Conservation (phyloP, 2,329 filamentous ascomycete genomes). For the Macrophomina tecta region DNA sequence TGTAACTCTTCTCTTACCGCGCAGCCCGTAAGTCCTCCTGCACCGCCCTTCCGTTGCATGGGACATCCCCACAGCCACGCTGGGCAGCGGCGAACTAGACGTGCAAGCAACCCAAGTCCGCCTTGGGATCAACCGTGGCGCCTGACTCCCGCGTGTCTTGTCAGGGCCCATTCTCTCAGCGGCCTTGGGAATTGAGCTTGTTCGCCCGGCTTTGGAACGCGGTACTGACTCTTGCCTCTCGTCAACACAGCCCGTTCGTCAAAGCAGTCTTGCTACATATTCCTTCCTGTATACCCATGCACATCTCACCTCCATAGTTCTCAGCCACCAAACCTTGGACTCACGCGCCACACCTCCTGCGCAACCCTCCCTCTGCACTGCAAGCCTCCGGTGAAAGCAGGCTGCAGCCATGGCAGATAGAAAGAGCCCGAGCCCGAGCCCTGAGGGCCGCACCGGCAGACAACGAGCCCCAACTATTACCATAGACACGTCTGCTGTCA, state of each 20-base stretch:
- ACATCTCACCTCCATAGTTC: constrained; percentile 16
- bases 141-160: background rate
- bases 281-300: constrained; percentile 26
- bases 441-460: constrained; percentile 37
- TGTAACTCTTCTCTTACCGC: constrained; percentile 9
- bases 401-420: constrained; percentile 37
- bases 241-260: constrained; percentile 18
- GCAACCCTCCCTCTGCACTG: background rate
- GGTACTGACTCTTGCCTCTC: constrained; percentile 12
- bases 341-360: constrained; percentile 15
- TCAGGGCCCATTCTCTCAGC: background rate
- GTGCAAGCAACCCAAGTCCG: constrained; percentile 2
- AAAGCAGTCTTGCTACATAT: constrained; percentile 20
- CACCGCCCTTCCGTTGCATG: constrained; percentile 11
- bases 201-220: background rate
- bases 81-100: constrained; percentile 7
- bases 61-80: background rate
- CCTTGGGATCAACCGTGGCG: constrained; percentile 23
- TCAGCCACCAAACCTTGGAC: constrained; percentile 17
- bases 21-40: constrained; percentile 19
- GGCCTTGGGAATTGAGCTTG: background rate
- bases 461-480: constrained; percentile 58
- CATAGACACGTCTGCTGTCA: constrained; percentile 58
- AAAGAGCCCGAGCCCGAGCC: constrained; percentile 32
- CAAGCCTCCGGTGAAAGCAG: constrained; percentile 13